A percentile compares a stretch with the other conserved stretches of the same genome.
Evolutionary conservation across 2,329 filamentous ascomycete genomes (phyloP).

Genomic region (Aplosporella prunicola): DNA sequence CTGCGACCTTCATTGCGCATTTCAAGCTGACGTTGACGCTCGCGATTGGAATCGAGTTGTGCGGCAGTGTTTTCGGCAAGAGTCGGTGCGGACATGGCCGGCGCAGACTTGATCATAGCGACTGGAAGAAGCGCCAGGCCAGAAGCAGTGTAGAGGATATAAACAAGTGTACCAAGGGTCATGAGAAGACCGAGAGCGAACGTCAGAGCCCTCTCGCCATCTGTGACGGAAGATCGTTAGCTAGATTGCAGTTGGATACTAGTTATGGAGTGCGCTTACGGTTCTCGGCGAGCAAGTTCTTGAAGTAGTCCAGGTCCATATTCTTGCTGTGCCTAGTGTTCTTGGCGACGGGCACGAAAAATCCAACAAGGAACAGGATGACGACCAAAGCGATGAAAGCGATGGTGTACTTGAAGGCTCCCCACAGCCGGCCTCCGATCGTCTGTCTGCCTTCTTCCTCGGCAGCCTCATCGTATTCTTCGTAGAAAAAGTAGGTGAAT

Average conservation of each 20-base stretch:
- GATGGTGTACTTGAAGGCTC: constrained; percentile 84
- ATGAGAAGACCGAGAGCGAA: constrained; percentile 86
- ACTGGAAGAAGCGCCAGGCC: constrained; percentile 84
- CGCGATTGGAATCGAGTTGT: constrained; percentile 77
- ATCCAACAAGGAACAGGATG: constrained; percentile 80
- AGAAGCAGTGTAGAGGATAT: constrained; percentile 78
- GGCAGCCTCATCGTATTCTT: constrained; percentile 91
- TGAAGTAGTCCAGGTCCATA: constrained; percentile 86
- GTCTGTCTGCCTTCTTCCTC: constrained; percentile 70
- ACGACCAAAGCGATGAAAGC: constrained; percentile 72
- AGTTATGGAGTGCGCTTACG: constrained; percentile 43
- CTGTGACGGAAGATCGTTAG: too few relatives aligned
- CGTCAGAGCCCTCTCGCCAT: constrained; percentile 83
- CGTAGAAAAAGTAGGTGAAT: constrained; percentile 97
- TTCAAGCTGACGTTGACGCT: constrained; percentile 86
- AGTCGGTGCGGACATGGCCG: constrained; percentile 72
- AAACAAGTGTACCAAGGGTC: constrained; percentile 75
- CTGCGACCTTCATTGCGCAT: constrained; percentile 69
- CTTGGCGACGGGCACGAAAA: constrained; percentile 79
- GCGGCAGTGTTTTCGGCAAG: constrained; percentile 67
- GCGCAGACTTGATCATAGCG: constrained; percentile 84
- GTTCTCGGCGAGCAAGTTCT: constrained; percentile 70
- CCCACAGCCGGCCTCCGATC: constrained; percentile 60
- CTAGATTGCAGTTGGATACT: too few relatives aligned
- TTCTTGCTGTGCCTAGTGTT: constrained; percentile 52